Percentiles rank a stretch among this genome's conserved stretches.
phyloP scores from a whole-genome alignment of 805 yeast species.

The Nakazawaea holstii region DNA sequence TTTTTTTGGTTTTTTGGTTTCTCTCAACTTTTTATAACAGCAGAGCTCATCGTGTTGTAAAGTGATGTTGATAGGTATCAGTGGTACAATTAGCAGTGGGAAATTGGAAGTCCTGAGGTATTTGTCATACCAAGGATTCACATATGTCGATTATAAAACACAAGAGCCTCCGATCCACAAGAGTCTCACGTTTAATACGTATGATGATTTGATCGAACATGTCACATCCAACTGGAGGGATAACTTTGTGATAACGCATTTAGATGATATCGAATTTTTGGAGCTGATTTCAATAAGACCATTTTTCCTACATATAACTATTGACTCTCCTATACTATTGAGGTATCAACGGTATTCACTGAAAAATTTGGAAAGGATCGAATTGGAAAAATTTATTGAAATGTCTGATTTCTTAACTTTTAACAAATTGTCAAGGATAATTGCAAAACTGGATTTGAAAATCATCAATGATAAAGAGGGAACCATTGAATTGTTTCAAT shows the following conservation, averaged over 20 bases:
- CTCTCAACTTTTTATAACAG: not conserved
- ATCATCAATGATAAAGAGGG: slow-evolving; percentile 46
- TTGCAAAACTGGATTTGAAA: slow-evolving; percentile 47
- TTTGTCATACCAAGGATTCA: slow-evolving; percentile 50
- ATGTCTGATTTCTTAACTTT: slow-evolving; percentile 22
- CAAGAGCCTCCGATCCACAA: slow-evolving; percentile 15
- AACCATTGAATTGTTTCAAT: slow-evolving; percentile 29
- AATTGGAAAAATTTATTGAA: slow-evolving; percentile 26
- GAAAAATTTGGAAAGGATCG: slow-evolving; percentile 9
- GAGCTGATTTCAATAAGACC: slow-evolving; percentile 60
- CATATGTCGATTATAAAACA: slow-evolving; percentile 21
- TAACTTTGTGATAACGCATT: slow-evolving; percentile 53
- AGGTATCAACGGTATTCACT: slow-evolving; percentile 34
- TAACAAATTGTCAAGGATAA: slow-evolving; percentile 29
- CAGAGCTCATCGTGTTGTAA: not conserved
- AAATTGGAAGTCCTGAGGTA: slow-evolving; percentile 58
- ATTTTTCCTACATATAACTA: slow-evolving; percentile 71
- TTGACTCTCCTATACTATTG: slow-evolving; percentile 63
- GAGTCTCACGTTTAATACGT: slow-evolving; percentile 27
- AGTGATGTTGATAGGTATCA: slow-evolving; percentile 68
- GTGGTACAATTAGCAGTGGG: slow-evolving; percentile 68
- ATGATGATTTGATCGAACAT: slow-evolving; percentile 45
- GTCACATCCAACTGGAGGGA: slow-evolving; percentile 65
- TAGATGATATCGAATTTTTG: slow-evolving; percentile 37
- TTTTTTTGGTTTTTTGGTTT: not conserved